Evolutionary conservation across 2,329 filamentous ascomycete genomes (phyloP).

Genomic region (Pezizomycotina sp.): DNA sequence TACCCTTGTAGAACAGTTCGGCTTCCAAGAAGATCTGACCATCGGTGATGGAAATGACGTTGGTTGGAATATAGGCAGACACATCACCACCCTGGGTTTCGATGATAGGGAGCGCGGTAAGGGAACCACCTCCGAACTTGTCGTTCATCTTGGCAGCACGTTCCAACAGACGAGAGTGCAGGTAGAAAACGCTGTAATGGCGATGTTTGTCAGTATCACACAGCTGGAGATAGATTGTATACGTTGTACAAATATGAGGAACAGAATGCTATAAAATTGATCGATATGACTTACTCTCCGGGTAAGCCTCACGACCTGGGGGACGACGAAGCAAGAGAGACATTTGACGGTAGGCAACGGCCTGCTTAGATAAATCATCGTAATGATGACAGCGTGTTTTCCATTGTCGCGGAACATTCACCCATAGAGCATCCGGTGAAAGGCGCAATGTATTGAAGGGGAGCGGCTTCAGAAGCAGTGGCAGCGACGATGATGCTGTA

Average conservation of each 20-base stretch:
- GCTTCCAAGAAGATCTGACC: slow-evolving; percentile 99
- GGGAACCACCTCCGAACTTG: slow-evolving; percentile 83
- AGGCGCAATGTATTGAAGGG: slow-evolving; percentile 82
- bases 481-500: slow-evolving; percentile 88
- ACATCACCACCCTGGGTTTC: slow-evolving; percentile 99
- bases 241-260: slow-evolving; percentile 19
- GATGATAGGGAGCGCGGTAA: slow-evolving; percentile 94
- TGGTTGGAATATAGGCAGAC: slow-evolving; percentile 98
- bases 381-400: slow-evolving; percentile 80
- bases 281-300: slow-evolving; percentile 47
- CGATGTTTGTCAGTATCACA: too few relatives aligned
- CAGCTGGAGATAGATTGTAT: too few relatives aligned
- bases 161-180: slow-evolving; percentile 97
- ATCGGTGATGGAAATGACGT: slow-evolving; percentile 99
- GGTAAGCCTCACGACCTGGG: slow-evolving; percentile 97
- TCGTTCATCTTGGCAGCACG: slow-evolving; percentile 98
- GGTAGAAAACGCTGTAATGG: slow-evolving; percentile 65
- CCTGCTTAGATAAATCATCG: slow-evolving; percentile 96
- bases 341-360: slow-evolving; percentile 97
- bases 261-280: slow-evolving; percentile 1
- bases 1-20: slow-evolving; percentile 99
- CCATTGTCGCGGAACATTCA: slow-evolving; percentile 72
- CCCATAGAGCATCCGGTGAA: slow-evolving; percentile 61
- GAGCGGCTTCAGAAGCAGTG: slow-evolving; percentile 91
- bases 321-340: slow-evolving; percentile 93